These are phyloP conservation scores for Artemisia annua DNA, from an alignment of 129 eudicot species.

Conservation along the genomic window DNA sequence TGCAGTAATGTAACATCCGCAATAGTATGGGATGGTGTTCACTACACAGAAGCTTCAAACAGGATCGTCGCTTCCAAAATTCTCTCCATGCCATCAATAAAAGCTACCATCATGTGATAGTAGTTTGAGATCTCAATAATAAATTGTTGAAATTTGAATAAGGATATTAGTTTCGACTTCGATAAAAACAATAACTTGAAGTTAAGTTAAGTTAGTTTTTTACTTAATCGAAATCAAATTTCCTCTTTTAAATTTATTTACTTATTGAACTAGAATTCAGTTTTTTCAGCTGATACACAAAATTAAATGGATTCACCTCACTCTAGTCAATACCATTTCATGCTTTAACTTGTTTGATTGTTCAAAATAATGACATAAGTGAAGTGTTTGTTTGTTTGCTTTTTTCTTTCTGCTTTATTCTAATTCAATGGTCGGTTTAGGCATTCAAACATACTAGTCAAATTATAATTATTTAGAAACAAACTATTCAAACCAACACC, in stretches of 20 bases:
- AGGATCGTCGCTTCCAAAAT: conserved; percentile 32
- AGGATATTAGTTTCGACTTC: neutral
- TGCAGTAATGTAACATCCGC: conserved; percentile 41
- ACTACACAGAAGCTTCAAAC: conserved; percentile 55
- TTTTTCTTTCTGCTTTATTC: neutral
- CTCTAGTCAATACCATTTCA: neutral
- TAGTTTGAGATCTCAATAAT: neutral
- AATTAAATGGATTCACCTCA: neutral
- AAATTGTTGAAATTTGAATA: neutral
- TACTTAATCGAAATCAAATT: neutral
- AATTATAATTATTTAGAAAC: neutral
- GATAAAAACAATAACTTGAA: neutral
- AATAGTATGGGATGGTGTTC: conserved; percentile 54
- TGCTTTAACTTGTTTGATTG: neutral
- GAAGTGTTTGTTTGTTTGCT: neutral
- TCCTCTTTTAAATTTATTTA: neutral
- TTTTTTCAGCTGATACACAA: neutral
- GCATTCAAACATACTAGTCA: neutral
- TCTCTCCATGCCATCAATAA: conserved; percentile 34
- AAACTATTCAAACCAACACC: neutral
- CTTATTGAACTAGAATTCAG: neutral
- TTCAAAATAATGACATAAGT: neutral
- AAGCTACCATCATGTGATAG: conserved; percentile 9
- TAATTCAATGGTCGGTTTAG: neutral
- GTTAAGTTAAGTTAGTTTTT: neutral